These are phyloP conservation scores for Trametes meyenii DNA, from an alignment of 768 basidiomycete species.

Conservation along the genomic window DNA sequence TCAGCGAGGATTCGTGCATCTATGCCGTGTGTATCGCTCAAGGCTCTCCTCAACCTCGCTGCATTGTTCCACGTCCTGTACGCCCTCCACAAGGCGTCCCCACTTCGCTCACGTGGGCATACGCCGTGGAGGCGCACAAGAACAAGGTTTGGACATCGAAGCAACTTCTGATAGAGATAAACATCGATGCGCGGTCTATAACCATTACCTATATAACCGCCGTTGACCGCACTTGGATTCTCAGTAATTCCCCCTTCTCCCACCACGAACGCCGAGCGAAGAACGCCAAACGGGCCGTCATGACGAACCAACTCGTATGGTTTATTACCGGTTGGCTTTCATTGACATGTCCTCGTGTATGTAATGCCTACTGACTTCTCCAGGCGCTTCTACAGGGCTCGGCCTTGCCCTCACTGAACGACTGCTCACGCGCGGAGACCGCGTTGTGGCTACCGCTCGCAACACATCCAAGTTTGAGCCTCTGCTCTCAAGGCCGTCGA, in stretches of 20 bases:
- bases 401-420: slow-evolving; percentile 31
- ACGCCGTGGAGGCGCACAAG: background rate
- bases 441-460: slow-evolving; percentile 25
- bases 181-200: background rate
- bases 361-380: background rate
- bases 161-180: background rate
- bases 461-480: slow-evolving; percentile 3
- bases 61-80: no score
- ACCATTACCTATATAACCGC: background rate
- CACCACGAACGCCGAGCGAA: no score
- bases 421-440: slow-evolving; percentile 31
- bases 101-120: background rate
- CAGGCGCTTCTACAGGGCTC: slow-evolving; percentile 32
- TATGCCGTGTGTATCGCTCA: background rate
- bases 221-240: no score
- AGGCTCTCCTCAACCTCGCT: no score
- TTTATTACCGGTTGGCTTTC: slow-evolving; percentile 26
- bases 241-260: background rate
- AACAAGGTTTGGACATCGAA: background rate
- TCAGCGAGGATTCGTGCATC: background rate
- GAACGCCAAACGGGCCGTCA: background rate
- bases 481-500: slow-evolving; percentile 22
- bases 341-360: background rate
- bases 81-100: no score
- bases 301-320: slow-evolving; percentile 26